Evolutionary conservation across 306 rosid species (phyloP).

Genomic region (Rosa multiflora): DNA sequence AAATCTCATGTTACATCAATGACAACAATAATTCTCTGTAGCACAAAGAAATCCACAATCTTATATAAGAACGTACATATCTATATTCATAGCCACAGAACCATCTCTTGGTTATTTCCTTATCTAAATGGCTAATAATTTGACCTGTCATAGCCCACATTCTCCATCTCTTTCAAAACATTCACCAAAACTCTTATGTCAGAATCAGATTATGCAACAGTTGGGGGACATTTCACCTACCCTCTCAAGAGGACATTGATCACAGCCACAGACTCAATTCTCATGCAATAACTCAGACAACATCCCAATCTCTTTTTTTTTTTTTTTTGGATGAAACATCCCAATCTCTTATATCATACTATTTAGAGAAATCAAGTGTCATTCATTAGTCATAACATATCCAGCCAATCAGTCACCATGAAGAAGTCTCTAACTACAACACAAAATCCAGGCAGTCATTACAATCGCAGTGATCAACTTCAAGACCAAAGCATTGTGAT

Average conservation of each 20-base stretch:
- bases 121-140: conserved; percentile 14
- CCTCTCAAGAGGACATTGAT: conserved; percentile 33
- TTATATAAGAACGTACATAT: neutral
- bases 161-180: conserved; percentile 11
- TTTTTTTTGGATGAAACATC: neutral
- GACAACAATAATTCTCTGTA: neutral
- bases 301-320: neutral
- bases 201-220: conserved; percentile 28
- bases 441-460: conserved; percentile 33
- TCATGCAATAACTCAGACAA: conserved; percentile 56
- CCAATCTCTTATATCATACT: conserved; percentile 20
- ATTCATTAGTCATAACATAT: conserved; percentile 20
- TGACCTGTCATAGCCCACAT: conserved; percentile 23
- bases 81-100: conserved; percentile 27
- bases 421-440: conserved; percentile 39
- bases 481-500: conserved; percentile 56
- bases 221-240: conserved; percentile 37
- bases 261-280: conserved; percentile 68
- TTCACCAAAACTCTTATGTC: conserved; percentile 7
- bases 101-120: neutral
- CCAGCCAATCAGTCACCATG: conserved; percentile 44
- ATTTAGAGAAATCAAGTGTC: conserved; percentile 22
- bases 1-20: neutral
- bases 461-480: conserved; percentile 42
- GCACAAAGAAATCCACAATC: neutral